Evolutionary conservation across 2,329 filamentous ascomycete species (phyloP).

Genomic region (Aspergillus hortae): DNA sequence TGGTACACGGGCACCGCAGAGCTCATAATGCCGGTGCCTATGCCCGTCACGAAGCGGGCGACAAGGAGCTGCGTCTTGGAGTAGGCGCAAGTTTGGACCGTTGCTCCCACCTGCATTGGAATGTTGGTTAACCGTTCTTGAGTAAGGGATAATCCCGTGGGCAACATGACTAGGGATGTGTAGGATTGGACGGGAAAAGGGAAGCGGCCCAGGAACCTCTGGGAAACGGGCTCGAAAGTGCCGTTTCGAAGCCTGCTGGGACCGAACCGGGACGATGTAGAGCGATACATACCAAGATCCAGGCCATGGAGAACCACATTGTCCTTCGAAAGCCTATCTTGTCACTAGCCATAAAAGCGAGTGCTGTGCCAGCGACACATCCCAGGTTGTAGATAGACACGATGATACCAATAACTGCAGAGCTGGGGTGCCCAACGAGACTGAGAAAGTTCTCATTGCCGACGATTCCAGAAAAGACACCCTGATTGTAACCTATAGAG

Average conservation of each 20-base stretch:
- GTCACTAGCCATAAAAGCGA: slow-evolving; percentile 30
- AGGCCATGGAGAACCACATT: slow-evolving; percentile 35
- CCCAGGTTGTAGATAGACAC: slow-evolving; percentile 45
- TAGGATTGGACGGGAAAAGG: not conserved
- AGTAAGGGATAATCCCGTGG: not conserved
- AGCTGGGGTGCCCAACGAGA: slow-evolving; percentile 36
- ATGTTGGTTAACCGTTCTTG: slow-evolving; percentile 3
- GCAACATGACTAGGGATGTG: not conserved
- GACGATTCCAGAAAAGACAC: slow-evolving; percentile 48
- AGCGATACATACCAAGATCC: slow-evolving; percentile 23
- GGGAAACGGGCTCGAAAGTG: not conserved
- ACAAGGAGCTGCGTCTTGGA: slow-evolving; percentile 34
- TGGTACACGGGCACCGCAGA: slow-evolving; percentile 42
- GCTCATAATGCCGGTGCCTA: slow-evolving; percentile 48
- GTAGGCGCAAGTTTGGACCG: slow-evolving; percentile 33
- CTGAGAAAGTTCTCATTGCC: slow-evolving; percentile 44
- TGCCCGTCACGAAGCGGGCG: slow-evolving; percentile 48
- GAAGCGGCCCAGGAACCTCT: not conserved
- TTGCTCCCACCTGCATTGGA: slow-evolving; percentile 28
- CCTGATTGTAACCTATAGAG: slow-evolving; percentile 47
- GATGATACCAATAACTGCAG: slow-evolving; percentile 40
- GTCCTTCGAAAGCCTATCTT: slow-evolving; percentile 29
- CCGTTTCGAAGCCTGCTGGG: not conserved
- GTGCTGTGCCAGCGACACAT: slow-evolving; percentile 35
- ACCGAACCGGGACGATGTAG: not conserved